phyloP scores from a whole-genome alignment of 768 basidiomycete genomes.

The Kwoniella newhampshirensis region DNA sequence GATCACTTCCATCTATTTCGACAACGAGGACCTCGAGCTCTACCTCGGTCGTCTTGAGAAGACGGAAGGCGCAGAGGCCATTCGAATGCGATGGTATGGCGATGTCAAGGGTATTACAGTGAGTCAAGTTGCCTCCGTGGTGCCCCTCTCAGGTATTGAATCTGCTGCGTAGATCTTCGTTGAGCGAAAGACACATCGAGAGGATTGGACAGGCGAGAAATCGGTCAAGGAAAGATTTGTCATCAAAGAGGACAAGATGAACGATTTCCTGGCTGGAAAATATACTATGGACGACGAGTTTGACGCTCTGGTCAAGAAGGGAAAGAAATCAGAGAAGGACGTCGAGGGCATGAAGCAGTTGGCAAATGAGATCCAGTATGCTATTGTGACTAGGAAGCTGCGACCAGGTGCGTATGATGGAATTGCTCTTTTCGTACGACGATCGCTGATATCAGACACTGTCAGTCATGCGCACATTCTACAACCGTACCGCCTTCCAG shows the following conservation, averaged over 20 bases:
- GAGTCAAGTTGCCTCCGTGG: conserved; percentile 41
- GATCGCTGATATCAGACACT: neutral
- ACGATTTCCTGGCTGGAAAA: conserved; percentile 83
- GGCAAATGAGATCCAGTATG: conserved; percentile 95
- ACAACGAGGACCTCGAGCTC: conserved; percentile 90
- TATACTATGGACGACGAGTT: conserved; percentile 93
- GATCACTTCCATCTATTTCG: conserved; percentile 96
- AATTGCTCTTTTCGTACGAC: conserved; percentile 8
- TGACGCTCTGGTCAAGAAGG: conserved; percentile 76
- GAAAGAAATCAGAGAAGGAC: conserved; percentile 88
- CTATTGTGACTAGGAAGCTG: conserved; percentile 75
- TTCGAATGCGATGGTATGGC: conserved; percentile 96
- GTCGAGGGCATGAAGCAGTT: conserved; percentile 93
- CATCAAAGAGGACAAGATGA: conserved; percentile 89
- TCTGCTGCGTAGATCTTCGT: conserved; percentile 52
- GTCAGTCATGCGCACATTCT: conserved; percentile 91
- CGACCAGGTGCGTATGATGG: conserved; percentile 79
- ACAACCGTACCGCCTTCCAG: conserved; percentile 98
- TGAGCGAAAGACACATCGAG: conserved; percentile 67
- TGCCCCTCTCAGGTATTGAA: neutral
- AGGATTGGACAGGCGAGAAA: conserved; percentile 99
- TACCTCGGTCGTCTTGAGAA: conserved; percentile 97
- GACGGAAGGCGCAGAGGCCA: conserved; percentile 96
- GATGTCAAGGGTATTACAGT: conserved; percentile 78
- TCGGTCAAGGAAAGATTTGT: conserved; percentile 96